Evolutionary conservation across 169 alveolate genomes (phyloP).

Genomic region (Cryptosporidium sp.): DNA sequence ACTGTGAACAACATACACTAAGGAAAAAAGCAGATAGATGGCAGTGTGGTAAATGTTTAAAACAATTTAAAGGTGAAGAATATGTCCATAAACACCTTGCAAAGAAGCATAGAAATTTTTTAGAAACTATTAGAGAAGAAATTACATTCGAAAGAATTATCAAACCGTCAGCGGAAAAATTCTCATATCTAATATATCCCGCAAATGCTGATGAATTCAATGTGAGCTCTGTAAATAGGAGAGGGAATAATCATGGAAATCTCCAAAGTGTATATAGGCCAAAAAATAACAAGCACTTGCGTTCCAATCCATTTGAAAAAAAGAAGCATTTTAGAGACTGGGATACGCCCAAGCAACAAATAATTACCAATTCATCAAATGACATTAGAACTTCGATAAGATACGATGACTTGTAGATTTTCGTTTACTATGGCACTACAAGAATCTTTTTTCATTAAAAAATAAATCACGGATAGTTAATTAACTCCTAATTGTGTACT

Average conservation of each 20-base stretch:
- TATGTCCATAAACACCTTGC: constrained; percentile 46
- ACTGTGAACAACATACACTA: constrained; percentile 53
- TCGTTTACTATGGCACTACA: background rate
- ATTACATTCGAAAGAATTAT: constrained; percentile 57
- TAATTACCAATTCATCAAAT: background rate
- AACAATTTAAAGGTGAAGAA: constrained; percentile 68
- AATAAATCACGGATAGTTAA: background rate
- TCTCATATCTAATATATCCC: constrained; percentile 29
- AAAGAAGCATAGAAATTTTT: constrained; percentile 42
- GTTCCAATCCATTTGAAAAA: constrained; percentile 52
- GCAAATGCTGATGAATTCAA: constrained; percentile 27
- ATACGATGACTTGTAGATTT: constrained; percentile 44
- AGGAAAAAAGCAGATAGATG: constrained; percentile 65
- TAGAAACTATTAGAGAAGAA: constrained; percentile 48
- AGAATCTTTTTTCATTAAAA: background rate
- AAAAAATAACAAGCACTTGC: constrained; percentile 8
- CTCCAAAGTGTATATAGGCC: background rate
- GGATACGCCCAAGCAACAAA: constrained; percentile 37
- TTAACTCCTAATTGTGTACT: background rate
- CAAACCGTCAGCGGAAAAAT: constrained; percentile 51
- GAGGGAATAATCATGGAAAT: background rate
- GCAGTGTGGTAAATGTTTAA: constrained; percentile 71
- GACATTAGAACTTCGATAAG: constrained; percentile 41
- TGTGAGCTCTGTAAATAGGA: background rate
- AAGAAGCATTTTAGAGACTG: constrained; percentile 33